These are phyloP conservation scores for Phylloporus arenicola DNA, from an alignment of 768 basidiomycete species.

Conservation along the genomic window DNA sequence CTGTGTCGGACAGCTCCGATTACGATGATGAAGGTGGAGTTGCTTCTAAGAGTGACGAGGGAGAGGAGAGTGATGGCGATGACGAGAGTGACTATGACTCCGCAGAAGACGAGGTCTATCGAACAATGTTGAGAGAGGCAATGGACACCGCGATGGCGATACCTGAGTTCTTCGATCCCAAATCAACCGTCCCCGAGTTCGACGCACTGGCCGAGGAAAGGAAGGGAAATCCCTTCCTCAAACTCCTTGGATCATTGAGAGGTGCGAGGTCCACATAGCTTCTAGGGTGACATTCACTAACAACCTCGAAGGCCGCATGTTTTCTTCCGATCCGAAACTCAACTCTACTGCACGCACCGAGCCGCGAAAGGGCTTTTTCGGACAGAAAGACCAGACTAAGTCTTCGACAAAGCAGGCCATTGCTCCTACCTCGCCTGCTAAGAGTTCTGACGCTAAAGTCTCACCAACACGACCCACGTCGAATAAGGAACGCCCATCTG, in stretches of 20 bases:
- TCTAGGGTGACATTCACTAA: background rate
- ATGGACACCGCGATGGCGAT: constrained; percentile 61
- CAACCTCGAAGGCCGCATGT: constrained; percentile 55
- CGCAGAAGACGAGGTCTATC: constrained; percentile 63
- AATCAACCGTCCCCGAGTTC: constrained; percentile 41
- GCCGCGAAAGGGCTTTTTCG: constrained; percentile 28
- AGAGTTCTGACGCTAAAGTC: constrained; percentile 12
- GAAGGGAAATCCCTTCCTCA: constrained; percentile 75
- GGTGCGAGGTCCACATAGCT: constrained; percentile 35
- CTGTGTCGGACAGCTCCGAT: constrained; percentile 58
- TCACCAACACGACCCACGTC: constrained; percentile 2
- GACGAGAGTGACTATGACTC: constrained; percentile 52
- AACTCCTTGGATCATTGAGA: constrained; percentile 66
- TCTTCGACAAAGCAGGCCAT: constrained; percentile 5
- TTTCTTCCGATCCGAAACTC: constrained; percentile 42
- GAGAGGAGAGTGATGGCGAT: constrained; percentile 29
- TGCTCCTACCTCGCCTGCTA: constrained; percentile 1
- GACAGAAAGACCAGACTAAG: constrained; percentile 16
- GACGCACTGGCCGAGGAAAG: constrained; percentile 42
- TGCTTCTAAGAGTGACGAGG: constrained; percentile 30
- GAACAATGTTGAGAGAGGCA: constrained; percentile 60
- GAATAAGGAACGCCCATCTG: constrained; percentile 9
- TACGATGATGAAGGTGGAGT: constrained; percentile 33
- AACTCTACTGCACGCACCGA: constrained; percentile 34
- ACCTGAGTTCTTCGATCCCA: constrained; percentile 54